Conservation (phyloP, 495 filamentous ascomycete genomes). For the Neurospora sp. region DNA sequence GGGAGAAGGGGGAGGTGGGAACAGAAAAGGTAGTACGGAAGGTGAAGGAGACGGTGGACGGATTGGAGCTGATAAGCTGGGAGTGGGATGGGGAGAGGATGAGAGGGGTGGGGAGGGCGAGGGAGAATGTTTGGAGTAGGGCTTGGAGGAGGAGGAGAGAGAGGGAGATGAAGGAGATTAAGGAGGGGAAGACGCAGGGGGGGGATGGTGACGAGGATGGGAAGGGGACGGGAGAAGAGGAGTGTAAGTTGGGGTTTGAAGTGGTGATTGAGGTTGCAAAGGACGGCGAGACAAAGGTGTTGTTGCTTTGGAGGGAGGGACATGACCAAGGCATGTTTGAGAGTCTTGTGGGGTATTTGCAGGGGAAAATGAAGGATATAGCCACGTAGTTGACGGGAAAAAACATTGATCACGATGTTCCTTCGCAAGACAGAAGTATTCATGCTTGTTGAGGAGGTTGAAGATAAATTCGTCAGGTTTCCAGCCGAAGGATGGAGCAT, state of each 20-base stretch:
- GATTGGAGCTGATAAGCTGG: conserved; percentile 52
- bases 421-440: too few species aligned
- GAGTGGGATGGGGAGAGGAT: conserved; percentile 24
- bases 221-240: not conserved
- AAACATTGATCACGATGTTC: too few species aligned
- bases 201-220: not conserved
- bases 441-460: too few species aligned
- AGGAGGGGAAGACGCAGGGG: too few species aligned
- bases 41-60: conserved; percentile 14
- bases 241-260: conserved; percentile 17
- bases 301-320: conserved; percentile 68
- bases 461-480: too few species aligned
- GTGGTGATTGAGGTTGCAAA: conserved; percentile 12
- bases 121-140: conserved; percentile 42
- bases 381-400: too few species aligned
- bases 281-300: conserved; percentile 21
- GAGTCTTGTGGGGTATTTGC: conserved; percentile 74
- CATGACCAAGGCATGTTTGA: conserved; percentile 69
- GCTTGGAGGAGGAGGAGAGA: conserved; percentile 31
- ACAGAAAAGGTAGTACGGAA: conserved; percentile 4
- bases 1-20: too few species aligned
- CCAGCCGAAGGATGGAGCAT: too few species aligned
- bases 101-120: conserved; percentile 27
- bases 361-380: conserved; percentile 12
- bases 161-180: conserved; percentile 2